phyloP scores from a whole-genome alignment of 305 asterid genomes.

The Coffea humblotiana region DNA sequence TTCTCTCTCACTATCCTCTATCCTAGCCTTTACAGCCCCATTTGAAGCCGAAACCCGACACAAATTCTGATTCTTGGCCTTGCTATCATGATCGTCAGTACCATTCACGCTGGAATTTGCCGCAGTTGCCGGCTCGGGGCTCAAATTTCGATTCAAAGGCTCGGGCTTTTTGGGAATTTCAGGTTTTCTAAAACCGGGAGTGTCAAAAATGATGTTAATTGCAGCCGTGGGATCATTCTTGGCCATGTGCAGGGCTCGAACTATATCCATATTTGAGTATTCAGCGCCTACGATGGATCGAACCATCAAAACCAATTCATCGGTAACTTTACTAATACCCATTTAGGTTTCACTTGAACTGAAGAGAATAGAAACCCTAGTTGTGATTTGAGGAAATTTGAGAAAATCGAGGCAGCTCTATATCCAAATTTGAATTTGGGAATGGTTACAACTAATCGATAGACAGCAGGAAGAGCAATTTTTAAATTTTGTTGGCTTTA shows the following conservation, averaged over 20 bases:
- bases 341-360: constrained; percentile 16
- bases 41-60: constrained; percentile 19
- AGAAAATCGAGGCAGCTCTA: neutral
- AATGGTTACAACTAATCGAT: neutral
- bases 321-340: constrained; percentile 61
- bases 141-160: constrained; percentile 6
- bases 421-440: neutral
- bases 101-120: constrained; percentile 21
- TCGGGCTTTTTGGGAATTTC: constrained; percentile 37
- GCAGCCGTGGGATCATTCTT: constrained; percentile 90
- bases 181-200: constrained; percentile 54
- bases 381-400: neutral
- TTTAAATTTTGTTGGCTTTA: too few relatives aligned
- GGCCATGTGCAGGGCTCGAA: constrained; percentile 97
- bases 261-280: constrained; percentile 75
- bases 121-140: constrained; percentile 1
- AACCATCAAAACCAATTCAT: constrained; percentile 68
- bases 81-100: constrained; percentile 8
- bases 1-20: constrained; percentile 30
- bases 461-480: too few relatives aligned
- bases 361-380: neutral
- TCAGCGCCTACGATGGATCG: constrained; percentile 78
- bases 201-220: constrained; percentile 82
- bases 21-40: constrained; percentile 19
- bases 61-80: constrained; percentile 13